Evolutionary conservation across 345 rosid genomes (phyloP), one percentile per base, ranked within the genome.

Genomic region (Hirschfeldia incana): DNA sequence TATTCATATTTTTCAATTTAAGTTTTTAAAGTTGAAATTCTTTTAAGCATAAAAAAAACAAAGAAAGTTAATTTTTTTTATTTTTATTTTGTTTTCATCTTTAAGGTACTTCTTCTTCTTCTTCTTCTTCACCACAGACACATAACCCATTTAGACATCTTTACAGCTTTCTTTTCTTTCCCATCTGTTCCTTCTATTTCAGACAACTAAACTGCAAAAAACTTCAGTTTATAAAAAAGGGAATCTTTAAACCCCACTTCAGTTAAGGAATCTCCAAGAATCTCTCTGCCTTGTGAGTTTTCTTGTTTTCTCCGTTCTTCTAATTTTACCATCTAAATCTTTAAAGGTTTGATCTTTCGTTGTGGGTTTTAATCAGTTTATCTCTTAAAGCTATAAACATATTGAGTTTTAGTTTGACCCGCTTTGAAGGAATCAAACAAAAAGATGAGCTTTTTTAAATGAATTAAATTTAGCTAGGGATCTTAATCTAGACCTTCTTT

Each of bases 201-300:
- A 59, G 85, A 70, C 83, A 76, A 75, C n/a, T 33, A 34, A 29
- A 53, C 57, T 75, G 57, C 65, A 60, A 49, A 1, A 5, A 9
- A 65, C 30, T 65, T 64, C 13, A 64, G 13, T 34, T 34, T 33
- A 16, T 16, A 65, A 51, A 51, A 21, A 59, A 36, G 46, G 60
- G 46, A 69, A 37, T 29, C n/a, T 51, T 49, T 4, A 15, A 60
- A 33, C 42, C 33, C 63, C 57, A 72, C 77, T 44, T 28, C 28
- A 81, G 74, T 51, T 64, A 70, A 82, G 72, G 85, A 81, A 78
- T 88, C 84, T 85, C 69, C 59, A 46, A 60, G 83, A 83, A 84
- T 81, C 86, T 76, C 65, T 34, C 78, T 34, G 2, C 17, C 67
- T 49, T 32, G 88, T 84, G 80, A 84, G 88, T 75, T 75, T 80